Evolutionary conservation across 345 rosid species (phyloP), one percentile per base, ranked within the genome.

Genomic region (Durio zibethinus): DNA sequence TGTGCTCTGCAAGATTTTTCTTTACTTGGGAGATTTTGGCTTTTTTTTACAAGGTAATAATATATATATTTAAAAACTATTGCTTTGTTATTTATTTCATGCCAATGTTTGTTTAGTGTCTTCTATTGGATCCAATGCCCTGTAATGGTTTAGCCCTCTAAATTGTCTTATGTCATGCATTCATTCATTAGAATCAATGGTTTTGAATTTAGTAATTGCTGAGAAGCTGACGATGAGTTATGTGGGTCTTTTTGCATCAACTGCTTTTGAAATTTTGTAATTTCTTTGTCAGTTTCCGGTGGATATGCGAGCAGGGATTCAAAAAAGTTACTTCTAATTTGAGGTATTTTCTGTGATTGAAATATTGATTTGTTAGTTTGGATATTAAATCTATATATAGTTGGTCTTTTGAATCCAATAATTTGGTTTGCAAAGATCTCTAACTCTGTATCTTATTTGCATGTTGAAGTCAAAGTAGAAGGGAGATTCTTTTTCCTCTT

Each of bases 261-360:
- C 2, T 43, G 52, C 31, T 25, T 43, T 0, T 21, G 21, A 68
- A 67, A 4, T n/a, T 42, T 25, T 43, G 11, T 25, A 6, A 1
- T 15, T 45, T 31, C 47, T 31, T 50, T 31, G 21, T 20, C 25
- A 48, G 59, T 50, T 29, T 48, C 10, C 20, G 9, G 66, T 70
- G 74, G 15, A 71, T 35, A 71, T 50, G 74, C 60, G 10, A 70
- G 16, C 31, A 29, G 60, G 60, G 60, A 50, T 29, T 71, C 60
- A 48, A 38, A 48, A 31, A 57, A 10, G 33, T 1, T 5, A 31
- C 1, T 62, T 5, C 67, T 62, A 31, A 31, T 31, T 31, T 31
- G 42, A 62, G 67, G 67, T 15, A 33, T 62, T 48, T 50, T 70
- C 27, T 48, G 16, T 48, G 21, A 61, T 4, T 29, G 38, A 31